Conservation (phyloP, 2,329 filamentous ascomycete genomes). For the Trichoderma sp. region DNA sequence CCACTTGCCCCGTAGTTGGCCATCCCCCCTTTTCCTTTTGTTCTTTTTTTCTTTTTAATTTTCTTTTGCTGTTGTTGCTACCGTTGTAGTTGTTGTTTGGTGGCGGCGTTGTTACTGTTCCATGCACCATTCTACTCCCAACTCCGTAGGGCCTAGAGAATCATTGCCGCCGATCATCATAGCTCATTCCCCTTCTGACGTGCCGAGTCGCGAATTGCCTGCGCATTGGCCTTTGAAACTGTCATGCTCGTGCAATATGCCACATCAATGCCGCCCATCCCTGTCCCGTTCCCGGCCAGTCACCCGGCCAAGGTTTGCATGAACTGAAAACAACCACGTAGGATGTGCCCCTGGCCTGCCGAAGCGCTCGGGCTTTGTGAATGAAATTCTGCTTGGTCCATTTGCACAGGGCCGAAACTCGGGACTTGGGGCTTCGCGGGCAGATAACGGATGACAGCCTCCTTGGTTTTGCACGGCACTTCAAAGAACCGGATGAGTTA, state of each 20-base stretch:
- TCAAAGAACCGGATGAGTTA: not conserved
- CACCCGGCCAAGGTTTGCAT: not conserved
- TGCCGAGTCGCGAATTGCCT: conserved; percentile 9
- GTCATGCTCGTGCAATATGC: conserved; percentile 20
- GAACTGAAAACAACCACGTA: not conserved
- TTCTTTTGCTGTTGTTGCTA: not conserved
- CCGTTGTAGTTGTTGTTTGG: not conserved
- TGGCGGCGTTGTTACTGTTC: not conserved
- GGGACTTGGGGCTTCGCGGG: not conserved
- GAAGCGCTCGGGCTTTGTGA: not conserved
- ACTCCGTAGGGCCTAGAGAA: conserved; percentile 16
- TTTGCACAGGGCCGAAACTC: not conserved
- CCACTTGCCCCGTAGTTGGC: not conserved
- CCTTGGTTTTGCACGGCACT: not conserved
- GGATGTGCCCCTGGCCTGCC: not conserved
- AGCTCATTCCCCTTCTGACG: not conserved
- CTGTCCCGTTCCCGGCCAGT: conserved; percentile 2
- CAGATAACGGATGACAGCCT: not conserved
- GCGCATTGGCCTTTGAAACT: conserved; percentile 11
- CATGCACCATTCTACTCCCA: not conserved
- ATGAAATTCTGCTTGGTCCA: not conserved
- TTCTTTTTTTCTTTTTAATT: not conserved
- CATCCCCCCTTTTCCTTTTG: not conserved
- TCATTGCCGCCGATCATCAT: conserved; percentile 24
- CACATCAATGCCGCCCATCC: conserved; percentile 7